These are phyloP conservation scores for Spergularia bocconei DNA, from an alignment of 148 eudicot species.

Conservation along the genomic window DNA sequence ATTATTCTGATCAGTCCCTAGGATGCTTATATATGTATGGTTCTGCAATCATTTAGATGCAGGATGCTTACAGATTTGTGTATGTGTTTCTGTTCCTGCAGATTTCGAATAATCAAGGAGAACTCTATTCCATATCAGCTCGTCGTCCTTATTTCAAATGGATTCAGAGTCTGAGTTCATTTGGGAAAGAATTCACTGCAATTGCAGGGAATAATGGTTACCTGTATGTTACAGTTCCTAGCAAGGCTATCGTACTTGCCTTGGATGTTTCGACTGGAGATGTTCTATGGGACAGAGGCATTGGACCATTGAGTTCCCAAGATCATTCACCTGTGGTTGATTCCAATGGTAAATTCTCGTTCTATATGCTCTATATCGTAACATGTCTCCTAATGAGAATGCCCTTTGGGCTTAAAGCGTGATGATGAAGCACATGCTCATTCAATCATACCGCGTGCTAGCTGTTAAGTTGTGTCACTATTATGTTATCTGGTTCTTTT, in stretches of 20 bases:
- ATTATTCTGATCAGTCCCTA: too few relatives aligned
- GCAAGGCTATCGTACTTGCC: conserved; percentile 50
- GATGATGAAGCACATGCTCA: not conserved
- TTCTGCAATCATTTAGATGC: too few relatives aligned
- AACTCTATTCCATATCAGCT: conserved; percentile 61
- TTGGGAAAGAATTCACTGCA: conserved; percentile 40
- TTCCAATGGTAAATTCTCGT: conserved; percentile 56
- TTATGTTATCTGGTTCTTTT: not conserved
- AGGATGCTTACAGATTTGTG: not conserved
- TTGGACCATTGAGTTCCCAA: conserved; percentile 65
- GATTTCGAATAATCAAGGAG: conserved; percentile 82
- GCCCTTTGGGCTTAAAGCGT: not conserved
- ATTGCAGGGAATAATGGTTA: conserved; percentile 82
- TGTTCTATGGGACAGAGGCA: conserved; percentile 62
- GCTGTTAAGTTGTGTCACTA: not conserved
- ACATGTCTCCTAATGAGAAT: too few relatives aligned
- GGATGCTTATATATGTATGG: not conserved
- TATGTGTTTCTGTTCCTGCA: conserved; percentile 32
- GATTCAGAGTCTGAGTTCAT: conserved; percentile 72
- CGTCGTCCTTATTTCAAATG: conserved; percentile 63
- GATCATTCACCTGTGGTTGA: conserved; percentile 69
- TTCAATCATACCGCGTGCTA: too few relatives aligned
- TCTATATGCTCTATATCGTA: not conserved
- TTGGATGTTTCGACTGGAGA: conserved; percentile 66
- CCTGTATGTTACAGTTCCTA: conserved; percentile 62